Evolutionary conservation across 345 rosid species (phyloP).

Genomic region (Acer saccharum): DNA sequence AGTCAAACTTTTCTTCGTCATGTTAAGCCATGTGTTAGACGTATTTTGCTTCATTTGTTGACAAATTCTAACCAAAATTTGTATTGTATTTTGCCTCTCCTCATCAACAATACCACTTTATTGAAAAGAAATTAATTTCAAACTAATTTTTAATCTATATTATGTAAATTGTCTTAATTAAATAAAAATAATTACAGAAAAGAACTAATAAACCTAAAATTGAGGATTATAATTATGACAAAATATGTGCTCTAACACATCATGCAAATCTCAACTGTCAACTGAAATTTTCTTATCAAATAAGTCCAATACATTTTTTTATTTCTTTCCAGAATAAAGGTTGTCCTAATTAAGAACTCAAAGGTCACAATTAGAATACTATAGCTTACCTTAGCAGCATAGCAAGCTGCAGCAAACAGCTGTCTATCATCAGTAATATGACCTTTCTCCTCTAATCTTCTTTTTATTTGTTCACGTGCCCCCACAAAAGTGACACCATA

Average conservation of each 20-base stretch:
- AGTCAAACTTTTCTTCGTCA: background rate
- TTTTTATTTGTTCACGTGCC: constrained; percentile 96
- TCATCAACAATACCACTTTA: background rate
- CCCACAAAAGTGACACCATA: constrained; percentile 98
- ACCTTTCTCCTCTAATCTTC: constrained; percentile 91
- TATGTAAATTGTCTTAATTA: background rate
- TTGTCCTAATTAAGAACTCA: constrained; percentile 8
- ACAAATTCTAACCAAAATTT: background rate
- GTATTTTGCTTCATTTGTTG: background rate
- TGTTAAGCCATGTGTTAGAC: background rate
- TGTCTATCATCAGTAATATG: constrained; percentile 77
- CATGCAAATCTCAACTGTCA: constrained; percentile 1
- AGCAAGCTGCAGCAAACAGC: constrained; percentile 80
- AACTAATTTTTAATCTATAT: no score
- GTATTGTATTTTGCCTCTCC: background rate
- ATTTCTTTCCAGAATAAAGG: constrained; percentile 14
- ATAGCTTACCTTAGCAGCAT: constrained; percentile 85
- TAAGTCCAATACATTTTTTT: constrained; percentile 1
- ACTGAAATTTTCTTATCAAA: background rate
- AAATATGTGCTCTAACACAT: background rate
- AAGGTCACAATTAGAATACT: background rate
- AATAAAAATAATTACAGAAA: background rate
- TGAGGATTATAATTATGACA: background rate
- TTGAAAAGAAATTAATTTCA: no score
- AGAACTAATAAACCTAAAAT: background rate